Conservation (phyloP, 208 protist species). For the Leishmania tarentolae region DNA sequence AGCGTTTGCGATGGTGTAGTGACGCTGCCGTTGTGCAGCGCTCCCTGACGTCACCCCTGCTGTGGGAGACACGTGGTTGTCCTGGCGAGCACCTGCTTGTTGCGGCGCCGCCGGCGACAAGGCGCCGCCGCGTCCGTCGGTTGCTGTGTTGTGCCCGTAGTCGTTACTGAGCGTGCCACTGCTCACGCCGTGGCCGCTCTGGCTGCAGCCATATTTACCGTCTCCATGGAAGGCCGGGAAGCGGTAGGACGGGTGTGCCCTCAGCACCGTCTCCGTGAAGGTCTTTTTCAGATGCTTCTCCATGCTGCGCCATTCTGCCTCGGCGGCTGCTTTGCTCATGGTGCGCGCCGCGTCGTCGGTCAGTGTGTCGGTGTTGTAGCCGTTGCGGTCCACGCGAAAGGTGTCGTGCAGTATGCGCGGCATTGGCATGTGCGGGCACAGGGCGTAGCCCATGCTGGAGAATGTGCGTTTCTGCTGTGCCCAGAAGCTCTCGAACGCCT, state of each 20-base stretch:
- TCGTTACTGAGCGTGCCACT: neutral
- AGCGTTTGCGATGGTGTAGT: constrained; percentile 47
- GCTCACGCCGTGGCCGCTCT: neutral
- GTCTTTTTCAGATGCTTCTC: constrained; percentile 46
- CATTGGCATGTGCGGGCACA: constrained; percentile 78
- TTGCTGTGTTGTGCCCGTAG: neutral
- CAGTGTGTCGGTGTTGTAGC: constrained; percentile 52
- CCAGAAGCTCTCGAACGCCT: constrained; percentile 62
- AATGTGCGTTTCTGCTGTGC: constrained; percentile 51
- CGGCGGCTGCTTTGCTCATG: constrained; percentile 44
- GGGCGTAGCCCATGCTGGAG: constrained; percentile 41
- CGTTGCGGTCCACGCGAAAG: constrained; percentile 56
- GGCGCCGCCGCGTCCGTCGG: neutral
- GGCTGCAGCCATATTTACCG: neutral
- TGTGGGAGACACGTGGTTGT: neutral
- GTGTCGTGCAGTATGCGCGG: constrained; percentile 58
- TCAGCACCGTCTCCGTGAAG: constrained; percentile 24
- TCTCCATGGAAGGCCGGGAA: constrained; percentile 22
- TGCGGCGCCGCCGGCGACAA: neutral
- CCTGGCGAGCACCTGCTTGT: neutral
- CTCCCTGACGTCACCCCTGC: neutral
- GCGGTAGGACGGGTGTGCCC: constrained; percentile 9
- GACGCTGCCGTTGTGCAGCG: constrained; percentile 7
- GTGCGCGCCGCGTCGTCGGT: constrained; percentile 39
- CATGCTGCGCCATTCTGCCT: constrained; percentile 71